These are phyloP conservation scores for Ustilago shanxiensis DNA, from an alignment of 1,284 basidiomycete genomes.

Conservation along the genomic window DNA sequence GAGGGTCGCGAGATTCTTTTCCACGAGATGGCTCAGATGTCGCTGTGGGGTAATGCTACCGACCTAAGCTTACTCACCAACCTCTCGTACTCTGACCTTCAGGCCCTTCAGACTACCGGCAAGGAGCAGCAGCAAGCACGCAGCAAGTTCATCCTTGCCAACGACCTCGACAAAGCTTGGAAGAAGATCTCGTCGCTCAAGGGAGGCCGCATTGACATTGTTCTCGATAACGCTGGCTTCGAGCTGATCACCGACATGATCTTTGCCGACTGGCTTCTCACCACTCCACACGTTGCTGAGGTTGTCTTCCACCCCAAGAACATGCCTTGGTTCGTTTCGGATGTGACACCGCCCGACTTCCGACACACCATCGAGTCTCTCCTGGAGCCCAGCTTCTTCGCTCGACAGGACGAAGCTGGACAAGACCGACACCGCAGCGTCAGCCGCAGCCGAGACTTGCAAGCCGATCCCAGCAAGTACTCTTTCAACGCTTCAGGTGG, in stretches of 20 bases:
- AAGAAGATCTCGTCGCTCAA: slow-evolving; percentile 76
- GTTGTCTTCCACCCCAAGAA: slow-evolving; percentile 69
- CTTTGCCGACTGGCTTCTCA: slow-evolving; percentile 83
- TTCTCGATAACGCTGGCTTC: slow-evolving; percentile 91
- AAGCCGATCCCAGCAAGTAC: slow-evolving; percentile 46
- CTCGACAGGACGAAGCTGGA: slow-evolving; percentile 55
- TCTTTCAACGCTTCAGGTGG: slow-evolving; percentile 40
- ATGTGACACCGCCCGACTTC: slow-evolving; percentile 68
- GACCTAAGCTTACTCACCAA: slow-evolving; percentile 87
- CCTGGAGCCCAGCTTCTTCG: slow-evolving; percentile 74
- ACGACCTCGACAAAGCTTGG: slow-evolving; percentile 86
- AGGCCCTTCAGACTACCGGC: slow-evolving; percentile 83
- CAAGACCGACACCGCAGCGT: slow-evolving; percentile 49
- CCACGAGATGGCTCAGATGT: slow-evolving; percentile 84
- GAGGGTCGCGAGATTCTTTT: slow-evolving; percentile 75
- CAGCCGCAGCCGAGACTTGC: slow-evolving; percentile 44
- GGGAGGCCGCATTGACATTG: slow-evolving; percentile 82
- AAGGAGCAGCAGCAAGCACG: slow-evolving; percentile 70
- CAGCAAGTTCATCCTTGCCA: slow-evolving; percentile 81
- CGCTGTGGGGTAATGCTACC: slow-evolving; percentile 78
- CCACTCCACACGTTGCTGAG: slow-evolving; percentile 57
- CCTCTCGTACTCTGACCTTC: slow-evolving; percentile 82
- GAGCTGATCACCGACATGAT: slow-evolving; percentile 96
- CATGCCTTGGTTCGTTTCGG: slow-evolving; percentile 69
- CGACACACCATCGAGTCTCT: slow-evolving; percentile 71